Evolutionary conservation across 1,284 basidiomycete genomes (phyloP), one percentile per base, ranked within the genome.

Genomic region (Ustilago shanxiensis): DNA sequence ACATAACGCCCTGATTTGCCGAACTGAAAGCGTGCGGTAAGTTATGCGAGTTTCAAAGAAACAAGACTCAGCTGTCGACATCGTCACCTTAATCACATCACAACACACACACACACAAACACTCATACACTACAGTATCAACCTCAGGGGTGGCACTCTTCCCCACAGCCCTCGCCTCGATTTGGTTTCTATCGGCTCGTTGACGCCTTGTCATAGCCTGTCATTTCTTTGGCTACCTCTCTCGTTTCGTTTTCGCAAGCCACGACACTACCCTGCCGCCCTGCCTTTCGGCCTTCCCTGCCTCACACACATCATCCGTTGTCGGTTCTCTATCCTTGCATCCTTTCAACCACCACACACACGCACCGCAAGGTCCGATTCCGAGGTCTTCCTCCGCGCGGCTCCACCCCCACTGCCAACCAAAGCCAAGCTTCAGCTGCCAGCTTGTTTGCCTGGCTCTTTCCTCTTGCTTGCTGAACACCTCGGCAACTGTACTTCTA

Each of bases 371-470:
- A 50, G 28, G 11, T 14, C 28, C 54, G 22, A 50, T 31, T 9
- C 62, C 62, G 62, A 64, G 55, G 62, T 22, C 28, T 13, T 2
- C 24, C 2, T 44, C 62, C 62, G 62, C 54, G 54, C 54, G 28
- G n/a, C 26, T 22, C 18, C 10, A 31, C 44, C 45, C 49, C 26
- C 33, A 26, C 53, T 26, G 13, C 28, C n/a, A n/a, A n/a, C n/a
- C n/a, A n/a, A n/a, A n/a, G 37, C 37, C 49, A 20, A 41, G n/a
- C 28, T 39, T 35, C 20, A 13, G 13, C 60, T 37, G 9, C 35
- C 35, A 9, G 35, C 14, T 16, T 11, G 14, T 3, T 14, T 37
- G 35, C 13, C 35, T 10, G n/a, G n/a, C 41, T 20, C 7, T n/a
- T 9, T 20, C 18, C 51, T 18, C n/a, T 8, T 35, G 51, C 31